A percentile compares a stretch with the other conserved stretches of the same genome.
phyloP scores from a whole-genome alignment of 768 basidiomycete genomes.

The Russula olivacea region DNA sequence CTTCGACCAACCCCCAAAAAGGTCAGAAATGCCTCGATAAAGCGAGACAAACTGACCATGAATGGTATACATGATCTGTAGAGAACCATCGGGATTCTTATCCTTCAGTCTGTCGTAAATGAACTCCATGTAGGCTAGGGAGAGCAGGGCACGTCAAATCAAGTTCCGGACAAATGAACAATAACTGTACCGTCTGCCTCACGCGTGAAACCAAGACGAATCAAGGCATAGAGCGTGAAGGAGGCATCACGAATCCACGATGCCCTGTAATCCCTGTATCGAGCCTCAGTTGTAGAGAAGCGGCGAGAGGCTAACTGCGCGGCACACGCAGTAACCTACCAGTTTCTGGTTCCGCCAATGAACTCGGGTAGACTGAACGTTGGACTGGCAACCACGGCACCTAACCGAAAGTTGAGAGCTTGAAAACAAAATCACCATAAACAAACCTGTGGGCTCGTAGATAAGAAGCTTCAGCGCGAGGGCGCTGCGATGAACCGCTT shows the following conservation, averaged over 20 bases:
- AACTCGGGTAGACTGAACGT: slow-evolving; percentile 93
- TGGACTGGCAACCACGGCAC: slow-evolving; percentile 91
- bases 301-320: not conserved
- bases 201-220: slow-evolving; percentile 88
- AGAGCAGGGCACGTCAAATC: slow-evolving; percentile 12
- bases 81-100: slow-evolving; percentile 82
- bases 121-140: slow-evolving; percentile 80
- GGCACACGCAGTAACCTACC: slow-evolving; percentile 39
- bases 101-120: slow-evolving; percentile 77
- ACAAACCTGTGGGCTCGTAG: slow-evolving; percentile 77
- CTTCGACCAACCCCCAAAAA: slow-evolving; percentile 21
- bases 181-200: slow-evolving; percentile 72
- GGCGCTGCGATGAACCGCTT: slow-evolving; percentile 87
- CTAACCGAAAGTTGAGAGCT: slow-evolving; percentile 33
- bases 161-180: slow-evolving; percentile 2
- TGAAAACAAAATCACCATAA: not conserved
- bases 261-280: slow-evolving; percentile 39
- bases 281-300: slow-evolving; percentile 6
- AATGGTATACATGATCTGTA: slow-evolving; percentile 97
- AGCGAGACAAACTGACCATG: slow-evolving; percentile 49
- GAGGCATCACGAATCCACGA: slow-evolving; percentile 95
- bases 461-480: slow-evolving; percentile 91
- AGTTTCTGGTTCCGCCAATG: slow-evolving; percentile 86
- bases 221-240: slow-evolving; percentile 91
- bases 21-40: not conserved